phyloP scores from a whole-genome alignment of 2,329 filamentous ascomycete genomes.

The Penicillium sp. region DNA sequence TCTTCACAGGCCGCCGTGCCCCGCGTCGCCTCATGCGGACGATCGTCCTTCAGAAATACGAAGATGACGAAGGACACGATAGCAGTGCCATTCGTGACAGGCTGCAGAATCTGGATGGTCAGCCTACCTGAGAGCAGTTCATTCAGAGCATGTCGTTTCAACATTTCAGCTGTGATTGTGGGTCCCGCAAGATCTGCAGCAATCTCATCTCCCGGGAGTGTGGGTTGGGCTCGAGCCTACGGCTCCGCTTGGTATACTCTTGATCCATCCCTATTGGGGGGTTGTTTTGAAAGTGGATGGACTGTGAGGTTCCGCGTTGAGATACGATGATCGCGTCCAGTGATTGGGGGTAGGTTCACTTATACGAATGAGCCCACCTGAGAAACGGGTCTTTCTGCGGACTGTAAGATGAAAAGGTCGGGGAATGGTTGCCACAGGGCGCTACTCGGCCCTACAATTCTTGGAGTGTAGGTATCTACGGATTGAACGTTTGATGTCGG shows the following conservation, averaged over 20 bases:
- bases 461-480: not conserved
- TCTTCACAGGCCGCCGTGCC: conserved; percentile 38
- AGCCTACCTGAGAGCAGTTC: conserved; percentile 23
- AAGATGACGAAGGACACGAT: conserved; percentile 32
- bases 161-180: not conserved
- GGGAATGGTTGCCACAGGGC: not conserved
- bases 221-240: not conserved
- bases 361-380: not conserved
- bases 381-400: not conserved
- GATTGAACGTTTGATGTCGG: not conserved
- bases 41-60: conserved; percentile 34
- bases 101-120: conserved; percentile 31
- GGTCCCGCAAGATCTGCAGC: not conserved
- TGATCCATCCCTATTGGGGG: not conserved
- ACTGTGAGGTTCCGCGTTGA: not conserved
- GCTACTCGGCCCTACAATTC: not conserved
- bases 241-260: not conserved
- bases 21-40: conserved; percentile 37
- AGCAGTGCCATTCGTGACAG: conserved; percentile 28
- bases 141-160: not conserved
- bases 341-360: not conserved
- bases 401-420: not conserved
- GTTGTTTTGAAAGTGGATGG: not conserved
- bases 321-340: not conserved
- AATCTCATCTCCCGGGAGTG: not conserved